Evolutionary conservation across 2,329 filamentous ascomycete species (phyloP).

Genomic region (Pseudodiploospora longispora): DNA sequence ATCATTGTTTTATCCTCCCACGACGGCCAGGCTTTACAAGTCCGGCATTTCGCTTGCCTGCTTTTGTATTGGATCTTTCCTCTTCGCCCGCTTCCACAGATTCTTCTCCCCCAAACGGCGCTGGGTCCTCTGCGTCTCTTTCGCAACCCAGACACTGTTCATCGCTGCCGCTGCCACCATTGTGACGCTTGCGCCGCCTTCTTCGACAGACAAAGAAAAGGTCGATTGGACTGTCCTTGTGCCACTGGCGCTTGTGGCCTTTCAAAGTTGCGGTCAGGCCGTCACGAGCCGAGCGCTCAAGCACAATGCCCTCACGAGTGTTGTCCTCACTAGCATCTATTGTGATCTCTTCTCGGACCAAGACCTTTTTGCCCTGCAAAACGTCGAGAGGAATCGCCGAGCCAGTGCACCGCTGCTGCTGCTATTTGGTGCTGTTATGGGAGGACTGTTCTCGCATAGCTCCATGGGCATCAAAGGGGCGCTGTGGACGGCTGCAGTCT

Average conservation of each 20-base stretch:
- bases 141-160: slow-evolving; percentile 42
- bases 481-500: slow-evolving; percentile 49
- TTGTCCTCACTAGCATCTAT: slow-evolving; percentile 75
- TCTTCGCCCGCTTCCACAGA: slow-evolving; percentile 63
- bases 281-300: slow-evolving; percentile 64
- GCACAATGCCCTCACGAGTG: slow-evolving; percentile 64
- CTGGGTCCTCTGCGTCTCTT: slow-evolving; percentile 57
- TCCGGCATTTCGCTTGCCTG: slow-evolving; percentile 60
- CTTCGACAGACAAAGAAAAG: slow-evolving; percentile 30
- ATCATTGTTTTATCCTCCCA: slow-evolving; percentile 32
- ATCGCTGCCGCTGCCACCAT: slow-evolving; percentile 45
- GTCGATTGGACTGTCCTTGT: slow-evolving; percentile 53
- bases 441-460: slow-evolving; percentile 42
- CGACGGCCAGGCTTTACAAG: slow-evolving; percentile 35
- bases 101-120: slow-evolving; percentile 51
- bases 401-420: slow-evolving; percentile 41
- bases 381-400: slow-evolving; percentile 43
- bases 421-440: slow-evolving; percentile 40
- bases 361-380: slow-evolving; percentile 35
- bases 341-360: slow-evolving; percentile 69
- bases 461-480: slow-evolving; percentile 41
- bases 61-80: slow-evolving; percentile 66
- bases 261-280: slow-evolving; percentile 72
- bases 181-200: slow-evolving; percentile 37
- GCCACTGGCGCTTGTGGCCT: slow-evolving; percentile 62